A percentile compares a stretch with the other conserved stretches of the same genome.
phyloP scores from a whole-genome alignment of 1,284 basidiomycete genomes.

The Cryptococcus depauperatus region DNA sequence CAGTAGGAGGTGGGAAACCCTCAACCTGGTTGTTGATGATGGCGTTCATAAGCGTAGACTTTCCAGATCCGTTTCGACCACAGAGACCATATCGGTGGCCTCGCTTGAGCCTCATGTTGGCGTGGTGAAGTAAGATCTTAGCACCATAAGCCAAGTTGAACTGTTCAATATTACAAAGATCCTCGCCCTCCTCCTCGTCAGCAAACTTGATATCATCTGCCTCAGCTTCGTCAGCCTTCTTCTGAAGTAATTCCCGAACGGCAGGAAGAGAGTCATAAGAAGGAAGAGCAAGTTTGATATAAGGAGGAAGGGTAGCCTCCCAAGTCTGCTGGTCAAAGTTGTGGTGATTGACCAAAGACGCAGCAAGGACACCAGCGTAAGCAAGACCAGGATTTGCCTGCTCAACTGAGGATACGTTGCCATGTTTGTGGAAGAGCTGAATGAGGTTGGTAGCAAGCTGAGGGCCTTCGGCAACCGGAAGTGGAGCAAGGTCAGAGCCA shows the following conservation, averaged over 20 bases:
- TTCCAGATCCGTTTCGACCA: slow-evolving; percentile 96
- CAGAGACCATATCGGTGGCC: slow-evolving; percentile 97
- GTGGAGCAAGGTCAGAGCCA: slow-evolving; percentile 77
- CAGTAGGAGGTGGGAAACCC: slow-evolving; percentile 34
- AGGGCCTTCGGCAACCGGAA: slow-evolving; percentile 64
- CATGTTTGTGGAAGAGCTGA: slow-evolving; percentile 75
- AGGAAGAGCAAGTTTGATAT: slow-evolving; percentile 60
- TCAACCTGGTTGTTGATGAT: slow-evolving; percentile 87
- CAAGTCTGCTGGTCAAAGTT: slow-evolving; percentile 85
- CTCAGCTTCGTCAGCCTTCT: slow-evolving; percentile 70
- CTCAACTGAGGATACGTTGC: slow-evolving; percentile 49
- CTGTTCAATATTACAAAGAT: slow-evolving; percentile 79
- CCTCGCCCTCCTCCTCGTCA: slow-evolving; percentile 94
- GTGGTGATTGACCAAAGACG: slow-evolving; percentile 79
- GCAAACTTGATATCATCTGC: slow-evolving; percentile 64
- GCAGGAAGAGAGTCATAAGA: slow-evolving; percentile 61
- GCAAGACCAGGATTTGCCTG: slow-evolving; percentile 55
- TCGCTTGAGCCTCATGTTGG: slow-evolving; percentile 91
- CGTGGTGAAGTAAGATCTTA: slow-evolving; percentile 95
- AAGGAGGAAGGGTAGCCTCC: slow-evolving; percentile 68
- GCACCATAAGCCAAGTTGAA: slow-evolving; percentile 95
- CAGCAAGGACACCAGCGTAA: slow-evolving; percentile 71
- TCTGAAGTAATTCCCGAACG: slow-evolving; percentile 77
- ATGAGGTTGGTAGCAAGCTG: slow-evolving; percentile 60
- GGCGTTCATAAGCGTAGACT: slow-evolving; percentile 96